phyloP scores from a whole-genome alignment of 305 asterid species.

The Ilex paraguariensis region DNA sequence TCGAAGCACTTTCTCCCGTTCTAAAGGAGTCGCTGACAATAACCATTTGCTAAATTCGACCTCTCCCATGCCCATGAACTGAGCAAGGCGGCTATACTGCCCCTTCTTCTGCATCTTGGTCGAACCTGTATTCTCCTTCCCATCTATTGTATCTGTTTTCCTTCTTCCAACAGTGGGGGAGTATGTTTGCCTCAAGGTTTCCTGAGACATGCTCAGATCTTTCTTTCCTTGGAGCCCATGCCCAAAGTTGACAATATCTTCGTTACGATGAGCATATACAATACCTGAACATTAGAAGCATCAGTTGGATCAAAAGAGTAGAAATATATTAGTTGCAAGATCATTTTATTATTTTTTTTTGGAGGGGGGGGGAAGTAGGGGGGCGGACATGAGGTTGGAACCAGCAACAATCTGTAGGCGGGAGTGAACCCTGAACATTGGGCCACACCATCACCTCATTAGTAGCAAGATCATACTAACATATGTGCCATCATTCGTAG shows the following conservation, averaged over 20 bases:
- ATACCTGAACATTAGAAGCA: constrained; percentile 42
- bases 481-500: too few species aligned
- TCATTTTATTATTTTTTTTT: neutral
- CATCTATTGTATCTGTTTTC: constrained; percentile 18
- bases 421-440: too few species aligned
- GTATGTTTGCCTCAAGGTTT: constrained; percentile 16
- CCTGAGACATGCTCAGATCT: constrained; percentile 16
- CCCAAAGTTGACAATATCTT: constrained; percentile 71
- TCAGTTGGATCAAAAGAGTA: neutral
- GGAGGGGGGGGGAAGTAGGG: neutral
- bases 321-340: neutral
- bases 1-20: constrained; percentile 27
- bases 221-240: constrained; percentile 18
- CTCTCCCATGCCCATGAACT: constrained; percentile 66
- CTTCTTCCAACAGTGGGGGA: constrained; percentile 20
- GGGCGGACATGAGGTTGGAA: too few species aligned
- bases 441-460: too few species aligned
- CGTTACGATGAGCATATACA: constrained; percentile 87
- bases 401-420: too few species aligned
- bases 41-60: constrained; percentile 59
- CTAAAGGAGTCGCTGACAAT: constrained; percentile 40
- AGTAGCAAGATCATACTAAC: too few species aligned
- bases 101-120: constrained; percentile 45
- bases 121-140: constrained; percentile 22
- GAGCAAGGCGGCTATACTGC: constrained; percentile 51